Evolutionary conservation across 495 filamentous ascomycete species (phyloP).

Genomic region (Aspergillus sclerotioniger): DNA sequence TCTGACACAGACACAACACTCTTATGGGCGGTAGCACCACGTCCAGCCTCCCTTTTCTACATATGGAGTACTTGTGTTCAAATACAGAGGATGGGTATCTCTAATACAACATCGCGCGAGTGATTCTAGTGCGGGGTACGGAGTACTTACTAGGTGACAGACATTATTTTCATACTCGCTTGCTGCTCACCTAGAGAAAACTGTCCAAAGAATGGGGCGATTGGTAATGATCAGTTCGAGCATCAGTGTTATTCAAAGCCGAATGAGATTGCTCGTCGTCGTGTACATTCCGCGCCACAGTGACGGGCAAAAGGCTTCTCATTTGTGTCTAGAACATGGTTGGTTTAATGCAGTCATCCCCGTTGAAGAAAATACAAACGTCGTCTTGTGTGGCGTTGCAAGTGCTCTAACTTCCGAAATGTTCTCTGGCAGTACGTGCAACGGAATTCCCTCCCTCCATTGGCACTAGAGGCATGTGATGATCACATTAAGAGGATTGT

Average conservation of each 20-base stretch:
- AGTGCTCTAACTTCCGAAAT: constrained; percentile 4
- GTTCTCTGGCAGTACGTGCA: constrained; percentile 8
- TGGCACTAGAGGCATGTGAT: too few relatives aligned
- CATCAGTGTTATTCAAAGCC: not conserved
- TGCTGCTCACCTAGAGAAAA: too few relatives aligned
- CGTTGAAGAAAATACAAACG: constrained; percentile 1
- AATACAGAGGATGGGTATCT: too few relatives aligned
- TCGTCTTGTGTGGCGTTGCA: constrained; percentile 10
- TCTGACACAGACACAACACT: too few relatives aligned
- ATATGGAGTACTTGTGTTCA: too few relatives aligned
- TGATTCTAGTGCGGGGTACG: too few relatives aligned
- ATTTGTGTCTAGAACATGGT: constrained; percentile 1
- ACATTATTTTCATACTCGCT: too few relatives aligned
- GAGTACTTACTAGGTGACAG: too few relatives aligned
- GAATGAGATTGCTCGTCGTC: not conserved
- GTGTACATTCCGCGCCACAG: not conserved
- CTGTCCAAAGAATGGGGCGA: not conserved
- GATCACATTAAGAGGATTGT: too few relatives aligned
- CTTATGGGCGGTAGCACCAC: too few relatives aligned
- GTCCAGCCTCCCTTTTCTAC: too few relatives aligned
- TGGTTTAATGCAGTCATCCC: not conserved
- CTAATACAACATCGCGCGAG: too few relatives aligned
- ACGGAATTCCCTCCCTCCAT: not conserved
- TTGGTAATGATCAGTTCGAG: not conserved
- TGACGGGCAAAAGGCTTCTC: constrained; percentile 10